Evolutionary conservation across 78 protist species (phyloP), one percentile per base, ranked within the genome.

Genomic region (Chrysochromulina parva): DNA sequence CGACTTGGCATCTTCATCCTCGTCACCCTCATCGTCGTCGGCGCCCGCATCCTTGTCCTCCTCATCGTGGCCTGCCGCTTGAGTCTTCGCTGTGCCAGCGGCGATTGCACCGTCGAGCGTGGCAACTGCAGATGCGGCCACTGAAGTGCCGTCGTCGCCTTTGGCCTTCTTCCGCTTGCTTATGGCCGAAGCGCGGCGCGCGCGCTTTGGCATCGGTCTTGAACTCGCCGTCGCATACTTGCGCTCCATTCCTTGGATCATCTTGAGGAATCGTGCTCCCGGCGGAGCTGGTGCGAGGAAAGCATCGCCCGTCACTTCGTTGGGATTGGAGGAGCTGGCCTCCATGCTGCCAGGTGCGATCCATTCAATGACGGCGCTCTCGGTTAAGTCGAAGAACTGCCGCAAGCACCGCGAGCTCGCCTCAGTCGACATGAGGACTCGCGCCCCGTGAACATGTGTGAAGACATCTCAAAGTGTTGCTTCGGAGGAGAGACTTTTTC

Each of bases 181-280:
- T 5, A 5, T 22, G 67, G 24, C 38, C 38, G 38, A 38, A 38
- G 38, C 38, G 38, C 38, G 38, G 38, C 38, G 38, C 38, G 38
- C 50, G 78, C 53, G 28, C 78, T n/a, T 22, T 2, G 53, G 50
- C 78, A 14, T 10, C 78, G 13, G 78, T 50, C 13, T 1, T 10
- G 48, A 1, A 9, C 78, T 13, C 53, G 28, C 3, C 19, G 78
- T 69, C 24, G 78, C 78, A 50, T 69, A 69, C 50, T 69, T 69
- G 14, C 78, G 78, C 78, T 69, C 78, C 78, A 69, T 69, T 28
- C 28, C 78, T 50, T 69, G 78, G 78, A 69, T 69, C 50, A 69
- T 69, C 78, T 69, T 28, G 50, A n/a, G 78, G 50, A 69, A n/a
- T 10, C 78, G 78, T 38, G 38, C 38, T 38, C 38, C 38, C 38